Evolutionary conservation across 192 early-diverging fungal genomes (phyloP).

Genomic region (Funneliformis geosporum): DNA sequence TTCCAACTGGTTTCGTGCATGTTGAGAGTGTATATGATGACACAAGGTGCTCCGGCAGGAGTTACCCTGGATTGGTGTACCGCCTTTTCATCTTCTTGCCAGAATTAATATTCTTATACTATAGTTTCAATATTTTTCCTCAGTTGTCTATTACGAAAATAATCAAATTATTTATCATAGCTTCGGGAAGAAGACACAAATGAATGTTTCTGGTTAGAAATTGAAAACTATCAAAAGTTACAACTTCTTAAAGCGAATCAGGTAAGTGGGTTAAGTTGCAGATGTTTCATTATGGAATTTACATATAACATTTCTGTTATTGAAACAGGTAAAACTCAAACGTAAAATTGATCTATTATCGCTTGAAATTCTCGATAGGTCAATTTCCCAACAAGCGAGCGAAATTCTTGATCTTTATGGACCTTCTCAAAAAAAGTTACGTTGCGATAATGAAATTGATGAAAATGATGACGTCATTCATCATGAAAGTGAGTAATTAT

Average conservation of each 20-base stretch:
- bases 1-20: conserved; percentile 1
- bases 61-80: conserved; percentile 13
- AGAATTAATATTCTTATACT: conserved; percentile 7
- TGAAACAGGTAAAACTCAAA: neutral
- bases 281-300: neutral
- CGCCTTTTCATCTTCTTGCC: conserved; percentile 9
- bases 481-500: no score
- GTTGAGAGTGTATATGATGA: conserved; percentile 25
- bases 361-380: neutral
- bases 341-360: conserved; percentile 1
- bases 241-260: neutral
- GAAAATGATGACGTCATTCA: no score
- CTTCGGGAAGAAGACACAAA: neutral
- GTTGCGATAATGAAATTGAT: neutral
- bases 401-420: conserved; percentile 5
- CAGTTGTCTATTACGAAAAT: conserved; percentile 1
- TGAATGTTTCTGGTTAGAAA: no score
- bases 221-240: neutral
- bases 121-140: neutral
- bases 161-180: neutral
- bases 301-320: neutral
- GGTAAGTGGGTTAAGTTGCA: neutral
- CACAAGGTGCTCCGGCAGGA: conserved; percentile 6
- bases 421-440: neutral
- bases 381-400: neutral